Conservation (phyloP, 192 early-diverging fungal genomes). For the Coemansia sp. region DNA sequence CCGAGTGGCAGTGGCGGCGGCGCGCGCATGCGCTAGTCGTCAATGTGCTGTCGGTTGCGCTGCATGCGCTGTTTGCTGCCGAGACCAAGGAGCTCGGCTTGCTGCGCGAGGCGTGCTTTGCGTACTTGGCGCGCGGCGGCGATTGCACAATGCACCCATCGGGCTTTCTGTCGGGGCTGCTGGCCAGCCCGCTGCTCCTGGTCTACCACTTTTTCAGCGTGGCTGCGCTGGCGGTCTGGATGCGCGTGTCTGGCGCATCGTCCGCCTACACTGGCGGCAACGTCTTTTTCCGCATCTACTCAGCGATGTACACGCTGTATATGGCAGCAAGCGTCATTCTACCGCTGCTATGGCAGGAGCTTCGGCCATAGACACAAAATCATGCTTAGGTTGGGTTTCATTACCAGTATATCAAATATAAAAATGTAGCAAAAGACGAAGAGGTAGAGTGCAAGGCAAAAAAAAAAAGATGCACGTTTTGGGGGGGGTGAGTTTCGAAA, state of each 20-base stretch:
- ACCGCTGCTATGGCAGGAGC: conserved; percentile 48
- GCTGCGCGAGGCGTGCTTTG: conserved; percentile 85
- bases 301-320: conserved; percentile 57
- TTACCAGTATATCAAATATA: too few species aligned
- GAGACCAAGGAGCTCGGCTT: conserved; percentile 63
- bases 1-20: conserved; percentile 74
- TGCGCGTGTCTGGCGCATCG: conserved; percentile 23
- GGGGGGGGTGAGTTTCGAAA: not conserved
- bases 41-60: conserved; percentile 91
- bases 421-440: too few species aligned
- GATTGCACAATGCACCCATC: conserved; percentile 78
- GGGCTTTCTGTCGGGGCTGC: conserved; percentile 81
- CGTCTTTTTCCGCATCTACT: conserved; percentile 15
- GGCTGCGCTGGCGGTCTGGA: conserved; percentile 57
- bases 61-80: conserved; percentile 88
- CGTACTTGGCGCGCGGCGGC: conserved; percentile 83
- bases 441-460: not conserved
- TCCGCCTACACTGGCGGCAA: conserved; percentile 25
- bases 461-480: conserved; percentile 2
- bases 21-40: conserved; percentile 71
- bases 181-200: conserved; percentile 72
- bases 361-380: conserved; percentile 21
- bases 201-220: conserved; percentile 93
- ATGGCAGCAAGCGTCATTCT: conserved; percentile 55
- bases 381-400: too few species aligned